phyloP scores from a whole-genome alignment of 2,329 filamentous ascomycete species.

The Malbranchea zuffiana region DNA sequence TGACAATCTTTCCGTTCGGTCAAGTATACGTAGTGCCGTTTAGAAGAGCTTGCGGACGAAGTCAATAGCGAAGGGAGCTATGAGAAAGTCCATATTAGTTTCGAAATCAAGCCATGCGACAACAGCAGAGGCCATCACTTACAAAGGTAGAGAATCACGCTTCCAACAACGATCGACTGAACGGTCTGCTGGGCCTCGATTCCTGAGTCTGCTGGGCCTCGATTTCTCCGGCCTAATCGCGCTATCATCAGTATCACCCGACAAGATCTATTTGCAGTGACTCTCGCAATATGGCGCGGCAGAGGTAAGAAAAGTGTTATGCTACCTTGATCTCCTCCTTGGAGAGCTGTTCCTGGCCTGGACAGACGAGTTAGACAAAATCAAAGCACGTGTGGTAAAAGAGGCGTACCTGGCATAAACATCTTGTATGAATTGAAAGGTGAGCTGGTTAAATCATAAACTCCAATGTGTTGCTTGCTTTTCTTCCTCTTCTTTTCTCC shows the following conservation, averaged over 20 bases:
- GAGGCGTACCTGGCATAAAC: slow-evolving; percentile 18
- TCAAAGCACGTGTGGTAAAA: background rate
- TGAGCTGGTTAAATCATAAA: no score
- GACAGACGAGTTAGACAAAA: background rate
- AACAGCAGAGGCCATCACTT: no score
- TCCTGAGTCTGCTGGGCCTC: slow-evolving; percentile 44
- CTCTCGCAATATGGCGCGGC: background rate
- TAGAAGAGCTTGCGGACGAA: slow-evolving; percentile 40
- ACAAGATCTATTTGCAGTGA: background rate
- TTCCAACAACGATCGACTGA: slow-evolving; percentile 43
- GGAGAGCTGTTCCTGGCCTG: slow-evolving; percentile 36
- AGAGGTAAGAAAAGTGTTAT: background rate
- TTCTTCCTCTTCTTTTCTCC: no score
- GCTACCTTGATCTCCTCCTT: slow-evolving; percentile 37
- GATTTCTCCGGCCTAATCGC: slow-evolving; percentile 39
- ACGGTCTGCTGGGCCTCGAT: slow-evolving; percentile 45
- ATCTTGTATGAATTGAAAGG: slow-evolving; percentile 11
- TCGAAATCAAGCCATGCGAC: no score
- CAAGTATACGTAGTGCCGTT: no score
- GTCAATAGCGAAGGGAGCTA: slow-evolving; percentile 42
- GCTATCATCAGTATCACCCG: background rate
- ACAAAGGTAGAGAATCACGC: slow-evolving; percentile 53
- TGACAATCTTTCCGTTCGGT: no score
- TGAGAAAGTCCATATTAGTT: no score
- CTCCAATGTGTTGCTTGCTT: no score